Percentiles rank a stretch among this genome's conserved stretches.
phyloP scores from a whole-genome alignment of 177 flowering plant genomes.

The Vitis hybrid region DNA sequence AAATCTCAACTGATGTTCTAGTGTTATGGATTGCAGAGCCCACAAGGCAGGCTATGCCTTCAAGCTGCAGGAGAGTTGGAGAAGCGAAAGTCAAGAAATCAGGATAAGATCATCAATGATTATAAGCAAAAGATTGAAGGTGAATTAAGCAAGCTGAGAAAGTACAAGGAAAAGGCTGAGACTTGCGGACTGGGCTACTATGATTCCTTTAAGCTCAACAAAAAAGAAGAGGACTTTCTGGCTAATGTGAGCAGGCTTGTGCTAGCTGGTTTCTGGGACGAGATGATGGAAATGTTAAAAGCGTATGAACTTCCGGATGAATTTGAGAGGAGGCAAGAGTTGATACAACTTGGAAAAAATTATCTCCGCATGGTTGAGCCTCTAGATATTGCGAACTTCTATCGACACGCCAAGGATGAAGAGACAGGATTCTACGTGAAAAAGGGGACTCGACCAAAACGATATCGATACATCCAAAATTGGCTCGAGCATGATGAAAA shows the following conservation, averaged over 20 bases:
- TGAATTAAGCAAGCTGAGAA: constrained; percentile 25
- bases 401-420: constrained; percentile 64
- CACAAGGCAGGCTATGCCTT: constrained; percentile 61
- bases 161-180: constrained; percentile 42
- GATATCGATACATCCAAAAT: constrained; percentile 69
- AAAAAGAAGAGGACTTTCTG: constrained; percentile 41
- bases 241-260: constrained; percentile 68
- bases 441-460: constrained; percentile 57
- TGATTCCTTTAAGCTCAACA: constrained; percentile 56
- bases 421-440: constrained; percentile 66
- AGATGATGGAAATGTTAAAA: constrained; percentile 66
- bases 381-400: constrained; percentile 85
- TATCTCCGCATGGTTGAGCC: constrained; percentile 73
- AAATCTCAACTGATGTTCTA: background rate
- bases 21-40: constrained; percentile 45
- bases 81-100: constrained; percentile 45
- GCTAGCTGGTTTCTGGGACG: constrained; percentile 79
- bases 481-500: constrained; percentile 57
- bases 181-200: constrained; percentile 53
- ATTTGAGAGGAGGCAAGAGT: constrained; percentile 49
- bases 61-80: constrained; percentile 68
- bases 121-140: constrained; percentile 37
- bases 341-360: constrained; percentile 66
- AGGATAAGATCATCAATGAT: constrained; percentile 29
- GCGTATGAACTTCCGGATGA: constrained; percentile 67